Evolutionary conservation across 192 early-diverging fungal genomes (phyloP), one percentile per base, ranked within the genome.

Genomic region (Obelidium mucronatum): DNA sequence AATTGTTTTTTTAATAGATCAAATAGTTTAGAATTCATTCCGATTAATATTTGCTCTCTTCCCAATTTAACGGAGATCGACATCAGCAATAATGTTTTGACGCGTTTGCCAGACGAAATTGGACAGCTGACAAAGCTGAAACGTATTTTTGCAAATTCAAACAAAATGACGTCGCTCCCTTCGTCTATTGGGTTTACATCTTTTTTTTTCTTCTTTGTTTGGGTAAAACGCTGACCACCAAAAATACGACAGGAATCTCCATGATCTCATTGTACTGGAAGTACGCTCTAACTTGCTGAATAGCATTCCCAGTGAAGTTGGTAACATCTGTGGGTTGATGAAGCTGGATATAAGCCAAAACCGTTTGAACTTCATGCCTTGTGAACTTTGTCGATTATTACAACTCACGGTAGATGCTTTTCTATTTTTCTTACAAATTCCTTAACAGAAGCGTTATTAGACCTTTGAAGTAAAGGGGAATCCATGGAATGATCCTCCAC

Each of bases 21-120:
- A 52, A 87, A 87, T 67, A 54, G 54, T 44, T 62, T 87, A 13
- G 82, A 81, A 68, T 65, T 76, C 24, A 67, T 87, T 31, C 83
- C 81, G 15, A 82, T 86, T 44, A 84, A 87, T 44, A 76, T 87
- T 53, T 87, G 81, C 62, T 53, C 79, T 39, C 79, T 87, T 3
- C 13, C 22, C 17, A 61, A 70, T n/a, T 67, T 87, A 0, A 54
- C 36, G 24, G 84, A 87, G 55, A 68, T 87, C 2, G 84, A 87
- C 67, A 24, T 87, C 19, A 70, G 66, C 51, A 65, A 74, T 48
- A 87, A 87, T 70, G 52, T 69, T 24, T 66, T 87, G 40, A 78
- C 69, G 34, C 67, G 34, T 1, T 59, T 87, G 4, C 84, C 86
- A 33, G 84, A 84, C 13, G 81, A 80, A 31, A 83, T 87, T 34